Base-by-base conservation (phyloP, 106 monocot species). In the Apostasia shenzhenica region DNA sequence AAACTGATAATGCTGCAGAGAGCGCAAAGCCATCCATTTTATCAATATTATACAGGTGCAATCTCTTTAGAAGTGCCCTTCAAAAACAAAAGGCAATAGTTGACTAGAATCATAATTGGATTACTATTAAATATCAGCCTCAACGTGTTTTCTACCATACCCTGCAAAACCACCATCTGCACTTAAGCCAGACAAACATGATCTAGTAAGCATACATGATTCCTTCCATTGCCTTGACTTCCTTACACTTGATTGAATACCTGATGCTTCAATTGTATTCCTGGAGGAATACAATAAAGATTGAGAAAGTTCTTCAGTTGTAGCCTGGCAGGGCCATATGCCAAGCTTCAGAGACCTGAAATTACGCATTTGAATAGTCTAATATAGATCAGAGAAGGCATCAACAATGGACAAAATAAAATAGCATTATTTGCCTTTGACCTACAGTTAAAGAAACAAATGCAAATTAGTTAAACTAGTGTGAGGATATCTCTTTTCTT, bases 261-360 rank as follows among this genome's bases (percentile, higher is more conserved):
- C 61, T 10, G 74, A 66, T 71, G 67, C 26, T 69, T 76, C 73
- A 39, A 74, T 63, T 7, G 72, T 38, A 53, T 62, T 77, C 58
- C 69, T 66, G 37, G 61, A 55, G 42, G 77, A 78, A 58, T 60
- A 70, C n/a, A 64, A 59, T 48, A 70, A 45, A 41, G 68, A 67
- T 59, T 45, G 41, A 37, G 61, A 59, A 67, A 52, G 5, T 14
- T 81, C 70, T 59, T 73, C 48, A 37, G 57, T 51, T 48, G 68
- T 52, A 66, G n/a, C 44, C 45, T 63, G 45, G 61, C 11, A 77
- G 13, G 76, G 70, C 64, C 61, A 64, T 63, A 67, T 75, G 5
- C 93, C 89, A 80, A 93, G 86, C 77, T 89, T 89, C 43, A 93
- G 76, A 55, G 89, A 89, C 75, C 89, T 93, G 70, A 77, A 57